Evolutionary conservation across 306 rosid species (phyloP), one percentile per base, ranked within the genome.

Genomic region (Mimosa bimucronata): DNA sequence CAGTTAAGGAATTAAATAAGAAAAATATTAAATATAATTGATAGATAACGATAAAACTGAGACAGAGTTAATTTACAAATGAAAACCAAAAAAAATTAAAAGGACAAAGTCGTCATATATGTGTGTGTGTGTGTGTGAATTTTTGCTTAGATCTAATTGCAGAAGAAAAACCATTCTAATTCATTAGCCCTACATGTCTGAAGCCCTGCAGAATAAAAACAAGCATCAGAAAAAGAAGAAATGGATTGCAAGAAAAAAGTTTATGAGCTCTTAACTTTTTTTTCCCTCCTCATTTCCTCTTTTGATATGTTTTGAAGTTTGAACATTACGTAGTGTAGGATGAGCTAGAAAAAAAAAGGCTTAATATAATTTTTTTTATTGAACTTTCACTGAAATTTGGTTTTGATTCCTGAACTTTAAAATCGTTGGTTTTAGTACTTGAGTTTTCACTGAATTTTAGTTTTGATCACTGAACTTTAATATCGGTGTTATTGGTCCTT

Each of bases 131-230:
- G 21, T 10, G 8, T 21, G 31, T 60, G 18, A 9, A 12, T 26
- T 60, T 58, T 60, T 60, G 8, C 8, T 29, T 38, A 75, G 70
- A 67, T 48, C 73, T 76, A 77, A 82, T 57, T 53, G 48, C 61
- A 67, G 5, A 74, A 73, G 78, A 82, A 71, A 79, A 71, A 31
- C 14, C 79, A 83, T 65, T 87, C 21, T 71, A 81, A n/a, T 64
- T 75, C 68, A 84, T 66, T 53, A 57, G 71, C 89, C 83, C 83
- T 83, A 74, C 65, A 45, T 21, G 30, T 53, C 80, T 60, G 74
- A 70, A 53, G 38, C 64, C 1, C 57, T 30, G 46, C 26, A 75
- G 61, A 50, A 50, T 50, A 7, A 52, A 61, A 52, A 62, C 30
- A 38, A 46, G 68, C 52, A 40, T 60, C 28, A 46, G 14, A 28